phyloP scores from a whole-genome alignment of 164 flowering plant genomes.

The Nelumbo lutea region DNA sequence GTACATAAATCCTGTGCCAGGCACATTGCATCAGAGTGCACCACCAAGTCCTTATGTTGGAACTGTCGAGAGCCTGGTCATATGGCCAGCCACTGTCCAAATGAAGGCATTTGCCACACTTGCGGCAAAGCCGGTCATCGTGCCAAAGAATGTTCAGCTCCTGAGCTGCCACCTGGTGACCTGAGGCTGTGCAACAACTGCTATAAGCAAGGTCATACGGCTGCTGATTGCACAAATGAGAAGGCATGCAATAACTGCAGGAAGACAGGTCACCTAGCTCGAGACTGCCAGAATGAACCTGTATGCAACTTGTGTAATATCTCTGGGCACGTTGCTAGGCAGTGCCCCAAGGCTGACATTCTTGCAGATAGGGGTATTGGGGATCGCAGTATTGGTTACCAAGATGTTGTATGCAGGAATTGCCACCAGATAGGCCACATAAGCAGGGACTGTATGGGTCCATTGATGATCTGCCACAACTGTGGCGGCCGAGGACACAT shows the following conservation, averaged over 20 bases:
- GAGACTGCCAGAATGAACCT: constrained; percentile 51
- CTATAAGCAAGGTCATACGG: constrained; percentile 68
- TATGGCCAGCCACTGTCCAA: constrained; percentile 43
- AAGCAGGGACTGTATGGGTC: constrained; percentile 70
- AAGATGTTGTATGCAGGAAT: constrained; percentile 50
- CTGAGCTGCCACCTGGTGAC: constrained; percentile 51
- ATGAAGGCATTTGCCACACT: constrained; percentile 54
- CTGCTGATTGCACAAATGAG: constrained; percentile 64
- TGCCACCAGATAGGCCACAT: constrained; percentile 79
- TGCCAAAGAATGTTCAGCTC: constrained; percentile 53
- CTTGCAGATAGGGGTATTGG: constrained; percentile 30
- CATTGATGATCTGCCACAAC: constrained; percentile 59
- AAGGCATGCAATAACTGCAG: constrained; percentile 79
- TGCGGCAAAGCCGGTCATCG: constrained; percentile 62
- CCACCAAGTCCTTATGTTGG: constrained; percentile 45
- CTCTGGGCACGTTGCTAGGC: constrained; percentile 51
- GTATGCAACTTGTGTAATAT: constrained; percentile 55
- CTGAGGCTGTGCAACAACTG: constrained; percentile 71
- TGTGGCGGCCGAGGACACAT: constrained; percentile 91
- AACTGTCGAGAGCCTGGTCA: constrained; percentile 64
- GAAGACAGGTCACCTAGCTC: constrained; percentile 60
- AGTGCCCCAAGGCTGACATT: constrained; percentile 36
- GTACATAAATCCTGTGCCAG: constrained; percentile 17
- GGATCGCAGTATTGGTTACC: constrained; percentile 27
- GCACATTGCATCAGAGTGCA: constrained; percentile 55